A percentile compares a stretch with the other conserved stretches of the same genome.
These are phyloP conservation scores for Eucalyptus marginata DNA, from an alignment of 345 rosid species.

Conservation along the genomic window DNA sequence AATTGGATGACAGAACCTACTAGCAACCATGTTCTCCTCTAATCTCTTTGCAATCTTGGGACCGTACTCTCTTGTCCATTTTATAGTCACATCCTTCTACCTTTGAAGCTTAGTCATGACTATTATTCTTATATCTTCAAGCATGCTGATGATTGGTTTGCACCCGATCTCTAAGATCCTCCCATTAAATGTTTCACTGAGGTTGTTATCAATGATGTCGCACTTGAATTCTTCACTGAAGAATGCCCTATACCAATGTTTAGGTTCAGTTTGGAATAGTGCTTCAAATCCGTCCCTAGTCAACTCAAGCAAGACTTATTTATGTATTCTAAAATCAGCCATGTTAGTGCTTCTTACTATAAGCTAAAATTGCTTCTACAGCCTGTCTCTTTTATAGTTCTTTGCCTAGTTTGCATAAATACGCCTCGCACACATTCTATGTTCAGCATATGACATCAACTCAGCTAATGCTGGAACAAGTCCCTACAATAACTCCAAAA, in stretches of 20 bases:
- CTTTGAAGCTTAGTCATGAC: not conserved
- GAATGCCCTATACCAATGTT: not conserved
- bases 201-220: not conserved
- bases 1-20: not conserved
- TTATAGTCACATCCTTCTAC: not conserved
- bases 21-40: not conserved
- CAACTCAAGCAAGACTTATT: not conserved
- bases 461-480: too few species aligned
- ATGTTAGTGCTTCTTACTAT: not conserved
- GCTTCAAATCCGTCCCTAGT: not conserved
- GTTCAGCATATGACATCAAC: not conserved
- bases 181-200: not conserved
- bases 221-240: not conserved
- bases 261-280: not conserved
- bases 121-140: not conserved
- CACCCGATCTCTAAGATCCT: not conserved
- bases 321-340: too few species aligned
- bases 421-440: too few species aligned
- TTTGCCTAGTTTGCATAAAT: not conserved
- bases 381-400: not conserved
- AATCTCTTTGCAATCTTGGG: not conserved
- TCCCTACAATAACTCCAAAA: not conserved
- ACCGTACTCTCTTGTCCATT: not conserved
- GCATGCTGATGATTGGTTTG: not conserved
- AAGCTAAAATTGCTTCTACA: too few species aligned